Evolutionary conservation across 2,329 filamentous ascomycete species (phyloP).

Genomic region (Claviceps sp.): DNA sequence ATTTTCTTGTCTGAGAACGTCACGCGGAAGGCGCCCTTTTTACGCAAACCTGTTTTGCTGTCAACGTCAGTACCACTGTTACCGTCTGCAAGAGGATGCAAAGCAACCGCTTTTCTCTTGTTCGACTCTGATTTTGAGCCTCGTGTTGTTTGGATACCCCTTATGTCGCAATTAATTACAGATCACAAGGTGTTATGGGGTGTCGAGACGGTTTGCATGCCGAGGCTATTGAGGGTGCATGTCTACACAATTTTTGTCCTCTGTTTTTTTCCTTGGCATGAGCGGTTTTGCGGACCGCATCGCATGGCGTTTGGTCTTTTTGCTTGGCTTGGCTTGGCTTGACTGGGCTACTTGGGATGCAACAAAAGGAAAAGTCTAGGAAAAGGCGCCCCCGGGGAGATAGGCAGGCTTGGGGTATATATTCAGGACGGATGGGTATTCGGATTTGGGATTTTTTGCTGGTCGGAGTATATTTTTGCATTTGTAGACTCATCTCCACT

Average conservation of each 20-base stretch:
- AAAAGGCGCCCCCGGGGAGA: too few species aligned
- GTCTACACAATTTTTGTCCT: neutral
- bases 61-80: neutral
- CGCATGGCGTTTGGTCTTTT: neutral
- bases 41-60: neutral
- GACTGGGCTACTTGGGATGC: too few species aligned
- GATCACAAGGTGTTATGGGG: conserved; percentile 9
- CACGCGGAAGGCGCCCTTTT: too few species aligned
- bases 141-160: conserved; percentile 15
- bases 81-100: conserved; percentile 6
- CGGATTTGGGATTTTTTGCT: too few species aligned
- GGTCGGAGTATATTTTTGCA: too few species aligned
- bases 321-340: too few species aligned
- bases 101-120: neutral
- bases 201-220: conserved; percentile 7
- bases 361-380: too few species aligned
- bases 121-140: conserved; percentile 4
- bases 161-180: conserved; percentile 5
- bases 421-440: too few species aligned
- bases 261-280: neutral
- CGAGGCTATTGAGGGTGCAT: conserved; percentile 7
- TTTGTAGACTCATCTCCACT: too few species aligned
- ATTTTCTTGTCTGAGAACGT: neutral
- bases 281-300: neutral
- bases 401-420: too few species aligned